Percentiles rank a stretch among this genome's conserved stretches.
Evolutionary conservation across 208 protist species (phyloP).

Genomic region (Leishmania martiniquensis): DNA sequence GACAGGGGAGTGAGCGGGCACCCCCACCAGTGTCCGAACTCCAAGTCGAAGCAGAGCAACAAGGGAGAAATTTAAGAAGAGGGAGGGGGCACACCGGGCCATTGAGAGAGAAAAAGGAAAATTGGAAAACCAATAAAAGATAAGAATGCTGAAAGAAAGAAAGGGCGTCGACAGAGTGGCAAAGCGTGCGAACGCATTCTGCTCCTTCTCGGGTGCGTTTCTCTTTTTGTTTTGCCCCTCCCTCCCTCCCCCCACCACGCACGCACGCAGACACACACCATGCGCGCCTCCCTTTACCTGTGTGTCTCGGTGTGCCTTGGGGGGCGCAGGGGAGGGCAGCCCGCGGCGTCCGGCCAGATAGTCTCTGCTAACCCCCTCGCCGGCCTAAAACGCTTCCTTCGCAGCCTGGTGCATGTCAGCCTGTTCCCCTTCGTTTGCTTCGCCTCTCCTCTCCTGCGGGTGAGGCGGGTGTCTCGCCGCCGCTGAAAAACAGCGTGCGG

Average conservation of each 20-base stretch:
- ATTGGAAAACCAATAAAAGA: neutral
- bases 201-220: no score
- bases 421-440: no score
- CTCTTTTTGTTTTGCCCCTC: no score
- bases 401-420: neutral
- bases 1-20: neutral
- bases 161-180: neutral
- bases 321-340: no score
- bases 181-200: neutral
- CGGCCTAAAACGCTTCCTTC: neutral
- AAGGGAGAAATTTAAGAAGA: neutral
- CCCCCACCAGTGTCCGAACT: neutral
- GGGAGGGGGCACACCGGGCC: neutral
- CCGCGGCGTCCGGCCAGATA: neutral
- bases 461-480: neutral
- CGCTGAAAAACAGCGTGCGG: neutral
- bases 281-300: no score
- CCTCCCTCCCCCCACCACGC: no score
- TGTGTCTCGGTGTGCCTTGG: no score
- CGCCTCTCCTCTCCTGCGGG: no score
- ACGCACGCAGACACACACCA: no score
- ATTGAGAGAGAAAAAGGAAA: neutral
- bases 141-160: neutral
- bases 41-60: neutral
- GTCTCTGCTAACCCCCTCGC: neutral